A percentile compares a stretch with the other conserved stretches of the same genome.
Evolutionary conservation across 345 rosid genomes (phyloP).

Genomic region (Camelina hispida): DNA sequence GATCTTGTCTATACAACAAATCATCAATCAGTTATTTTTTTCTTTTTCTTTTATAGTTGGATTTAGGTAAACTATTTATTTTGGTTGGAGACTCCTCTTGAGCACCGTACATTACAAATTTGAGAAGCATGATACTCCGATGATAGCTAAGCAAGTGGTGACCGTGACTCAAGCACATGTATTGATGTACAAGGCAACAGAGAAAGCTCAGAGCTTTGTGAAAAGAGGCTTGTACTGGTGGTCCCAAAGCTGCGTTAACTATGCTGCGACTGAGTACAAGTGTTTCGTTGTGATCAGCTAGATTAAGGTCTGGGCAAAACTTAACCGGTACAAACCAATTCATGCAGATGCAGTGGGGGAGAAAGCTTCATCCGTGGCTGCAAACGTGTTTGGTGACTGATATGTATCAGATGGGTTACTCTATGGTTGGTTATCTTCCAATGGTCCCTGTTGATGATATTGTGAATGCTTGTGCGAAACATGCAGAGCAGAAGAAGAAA

Average conservation of each 20-base stretch:
- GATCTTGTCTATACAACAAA: no score
- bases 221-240: slow-evolving; percentile 60
- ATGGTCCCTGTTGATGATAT: slow-evolving; percentile 73
- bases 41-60: no score
- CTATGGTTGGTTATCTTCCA: slow-evolving; percentile 59
- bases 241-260: slow-evolving; percentile 61
- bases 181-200: slow-evolving; percentile 50
- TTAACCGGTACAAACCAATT: slow-evolving; percentile 54
- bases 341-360: slow-evolving; percentile 56
- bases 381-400: slow-evolving; percentile 51
- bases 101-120: slow-evolving; percentile 42
- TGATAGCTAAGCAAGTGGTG: slow-evolving; percentile 56
- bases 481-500: slow-evolving; percentile 43
- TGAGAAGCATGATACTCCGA: slow-evolving; percentile 71
- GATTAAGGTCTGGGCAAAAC: slow-evolving; percentile 61
- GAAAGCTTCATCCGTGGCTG: slow-evolving; percentile 62
- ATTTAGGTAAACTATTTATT: no score
- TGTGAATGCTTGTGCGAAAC: slow-evolving; percentile 56
- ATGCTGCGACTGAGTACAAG: slow-evolving; percentile 59
- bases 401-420: slow-evolving; percentile 64
- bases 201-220: slow-evolving; percentile 57
- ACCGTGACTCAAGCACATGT: slow-evolving; percentile 39
- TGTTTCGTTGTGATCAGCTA: slow-evolving; percentile 53
- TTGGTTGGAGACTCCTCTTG: no score
- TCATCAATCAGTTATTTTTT: no score